phyloP scores from a whole-genome alignment of 1,284 basidiomycete genomes.

The Mycosarcoma mackinlayi region DNA sequence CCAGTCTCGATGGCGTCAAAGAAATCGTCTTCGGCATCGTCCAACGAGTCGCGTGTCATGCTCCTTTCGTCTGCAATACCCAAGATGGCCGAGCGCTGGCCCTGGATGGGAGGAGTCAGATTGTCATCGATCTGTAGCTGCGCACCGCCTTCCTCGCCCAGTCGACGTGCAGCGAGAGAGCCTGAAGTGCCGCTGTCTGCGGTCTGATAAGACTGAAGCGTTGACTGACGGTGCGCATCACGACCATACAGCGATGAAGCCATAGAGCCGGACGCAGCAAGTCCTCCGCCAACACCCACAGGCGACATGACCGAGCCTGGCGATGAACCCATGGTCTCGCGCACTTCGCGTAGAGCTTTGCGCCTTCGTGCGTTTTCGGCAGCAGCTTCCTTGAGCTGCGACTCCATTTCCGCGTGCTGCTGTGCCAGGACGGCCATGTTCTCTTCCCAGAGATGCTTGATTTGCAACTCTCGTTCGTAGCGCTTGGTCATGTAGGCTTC shows the following conservation, averaged over 20 bases:
- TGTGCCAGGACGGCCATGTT: constrained; percentile 85
- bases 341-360: constrained; percentile 66
- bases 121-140: constrained; percentile 36
- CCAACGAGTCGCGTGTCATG: constrained; percentile 63
- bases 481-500: constrained; percentile 76
- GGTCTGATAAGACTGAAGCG: constrained; percentile 16
- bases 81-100: constrained; percentile 23
- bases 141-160: constrained; percentile 35
- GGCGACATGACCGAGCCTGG: constrained; percentile 51
- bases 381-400: constrained; percentile 73
- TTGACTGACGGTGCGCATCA: constrained; percentile 25
- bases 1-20: constrained; percentile 93
- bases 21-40: constrained; percentile 95
- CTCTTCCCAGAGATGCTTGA: constrained; percentile 84
- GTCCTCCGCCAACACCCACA: constrained; percentile 9
- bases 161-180: constrained; percentile 40
- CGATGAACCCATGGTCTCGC: constrained; percentile 67
- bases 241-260: constrained; percentile 7
- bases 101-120: constrained; percentile 34
- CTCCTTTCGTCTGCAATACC: constrained; percentile 31
- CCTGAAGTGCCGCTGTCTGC: constrained; percentile 12
- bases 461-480: constrained; percentile 81
- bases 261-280: constrained; percentile 18
- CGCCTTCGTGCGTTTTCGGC: constrained; percentile 70
- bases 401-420: constrained; percentile 87